Evolutionary conservation across 2,329 filamentous ascomycete species (phyloP), one percentile per base, ranked within the genome.

Genomic region (Pseudopyrenochaeta lycopersici): DNA sequence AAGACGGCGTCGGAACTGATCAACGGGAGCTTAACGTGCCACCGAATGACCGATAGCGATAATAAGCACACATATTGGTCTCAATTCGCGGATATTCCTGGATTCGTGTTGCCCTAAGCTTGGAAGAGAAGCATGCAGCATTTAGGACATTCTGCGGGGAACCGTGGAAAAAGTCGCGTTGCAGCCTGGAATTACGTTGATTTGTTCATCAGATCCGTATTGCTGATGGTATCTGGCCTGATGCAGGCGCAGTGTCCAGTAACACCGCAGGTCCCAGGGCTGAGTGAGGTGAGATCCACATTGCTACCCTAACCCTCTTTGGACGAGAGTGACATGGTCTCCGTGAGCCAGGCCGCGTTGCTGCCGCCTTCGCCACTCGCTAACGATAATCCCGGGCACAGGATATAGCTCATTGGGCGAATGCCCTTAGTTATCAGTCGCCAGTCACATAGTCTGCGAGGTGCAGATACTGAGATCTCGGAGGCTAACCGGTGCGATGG

Each of bases 121-220:
- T 31, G 33, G 30, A 46, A 30, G 23, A 31, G 32, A n/a, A 11
- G 15, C 23, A 15, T 20, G 21, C 33, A 30, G 20, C 14, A 12
- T 18, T 39, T 20, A 33, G 40, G 40, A 42, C 40, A 30, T 15
- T n/a, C 50, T 56, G 54, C 51, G 54, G 54, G 54, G 54, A 56
- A 54, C 54, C 54, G 54, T 54, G 35, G 36, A 35, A 38, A 43
- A 45, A 48, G 33, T 7, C 31, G 40, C 17, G 18, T 41, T 32
- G 21, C 31, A 29, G 42, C 21, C 36, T 43, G 21, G 14, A 36
- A 32, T 50, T 42, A 36, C 15, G 27, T 49, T 48, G 20, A 27
- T 9, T 9, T 27, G 23, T 27, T 46, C 15, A 41, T 41, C 29
- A 18, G 36, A 18, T 38, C 45, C 51, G 46, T 54, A 46, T 43